Evolutionary conservation across 148 eudicot genomes (phyloP).

Genomic region (Rhododendron ovatum): DNA sequence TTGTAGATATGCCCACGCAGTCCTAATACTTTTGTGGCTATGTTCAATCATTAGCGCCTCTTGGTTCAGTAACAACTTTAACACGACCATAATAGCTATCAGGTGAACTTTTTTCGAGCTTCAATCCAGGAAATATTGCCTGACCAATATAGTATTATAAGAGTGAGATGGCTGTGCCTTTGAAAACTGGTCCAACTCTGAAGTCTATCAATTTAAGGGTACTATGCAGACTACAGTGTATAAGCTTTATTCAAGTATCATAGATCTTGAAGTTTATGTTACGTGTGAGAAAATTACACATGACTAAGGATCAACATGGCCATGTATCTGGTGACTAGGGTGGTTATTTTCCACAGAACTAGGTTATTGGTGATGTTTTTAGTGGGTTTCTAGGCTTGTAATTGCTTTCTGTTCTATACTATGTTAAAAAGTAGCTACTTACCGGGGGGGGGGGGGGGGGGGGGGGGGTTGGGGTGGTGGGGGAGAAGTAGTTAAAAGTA

Average conservation of each 20-base stretch:
- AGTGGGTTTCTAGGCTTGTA: neutral
- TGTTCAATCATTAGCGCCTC: neutral
- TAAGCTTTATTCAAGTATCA: neutral
- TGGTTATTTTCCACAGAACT: neutral
- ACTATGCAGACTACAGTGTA: neutral
- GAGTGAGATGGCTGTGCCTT: neutral
- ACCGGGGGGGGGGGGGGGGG: neutral
- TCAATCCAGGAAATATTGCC: neutral
- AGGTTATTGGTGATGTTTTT: neutral
- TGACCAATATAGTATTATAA: neutral
- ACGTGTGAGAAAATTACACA: neutral
- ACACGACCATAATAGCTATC: neutral
- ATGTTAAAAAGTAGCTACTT: neutral
- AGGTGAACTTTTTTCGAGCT: neutral
- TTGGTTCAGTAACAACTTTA: neutral
- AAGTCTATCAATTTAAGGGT: neutral
- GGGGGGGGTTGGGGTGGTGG: too few species aligned
- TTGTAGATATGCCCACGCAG: neutral
- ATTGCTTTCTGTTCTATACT: neutral
- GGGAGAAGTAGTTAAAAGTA: neutral
- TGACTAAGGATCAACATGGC: neutral
- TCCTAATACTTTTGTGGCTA: neutral
- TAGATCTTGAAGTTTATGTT: neutral
- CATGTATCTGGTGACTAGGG: neutral
- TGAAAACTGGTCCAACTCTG: neutral